Base-by-base conservation (phyloP, 2,329 filamentous ascomycete genomes). In the Epichloe gansuensis region DNA sequence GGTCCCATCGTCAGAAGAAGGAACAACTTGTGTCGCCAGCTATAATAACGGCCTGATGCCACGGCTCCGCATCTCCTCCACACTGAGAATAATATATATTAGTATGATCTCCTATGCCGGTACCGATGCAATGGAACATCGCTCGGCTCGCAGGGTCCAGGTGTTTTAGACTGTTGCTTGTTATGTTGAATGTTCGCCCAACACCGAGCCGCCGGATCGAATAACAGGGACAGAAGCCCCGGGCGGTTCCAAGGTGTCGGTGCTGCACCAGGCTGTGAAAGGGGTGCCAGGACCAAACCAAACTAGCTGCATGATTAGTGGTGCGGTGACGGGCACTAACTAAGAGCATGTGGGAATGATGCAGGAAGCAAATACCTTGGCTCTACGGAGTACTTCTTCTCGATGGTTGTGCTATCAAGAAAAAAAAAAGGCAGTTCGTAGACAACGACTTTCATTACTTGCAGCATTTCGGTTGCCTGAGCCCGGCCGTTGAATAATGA, bases 291-390 rank as follows among this genome's bases (percentile, higher is more conserved):
- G 25, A 21, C 38, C 36, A 21, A 21, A 21, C 42, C 49, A 49
- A 25, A 21, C 41, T 27, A 27, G 47, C 49, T 51, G 49, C 42
- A 40, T 45, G 39, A 43, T 35, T 13, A 46, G 42, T 39, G 51
- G 48, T 39, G 34, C 38, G 17, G 48, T 47, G 51, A 53, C 51
- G 49, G 51, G 42, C 48, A 53, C 48, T 41, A 51, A 50, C 42
- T 41, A 47, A 50, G 27, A 42, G 21, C 42, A 47, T 34, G 39
- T 50, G 39, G 48, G 27, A 50, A 25, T 31, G 23, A 40, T 15
- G 17, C 36, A 40, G 36, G 25, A 15, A 41, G 43, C 17, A 21
- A 21, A 21, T 17, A 13, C 43, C 40, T 46, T 46, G 25, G 27
- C 46, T 34, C 17, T 21, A 21, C 17, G 17, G 39, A 25, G 31